A percentile compares a stretch with the other conserved stretches of the same genome.
Evolutionary conservation across 495 filamentous ascomycete species (phyloP).

Genomic region (Neurospora sp.): DNA sequence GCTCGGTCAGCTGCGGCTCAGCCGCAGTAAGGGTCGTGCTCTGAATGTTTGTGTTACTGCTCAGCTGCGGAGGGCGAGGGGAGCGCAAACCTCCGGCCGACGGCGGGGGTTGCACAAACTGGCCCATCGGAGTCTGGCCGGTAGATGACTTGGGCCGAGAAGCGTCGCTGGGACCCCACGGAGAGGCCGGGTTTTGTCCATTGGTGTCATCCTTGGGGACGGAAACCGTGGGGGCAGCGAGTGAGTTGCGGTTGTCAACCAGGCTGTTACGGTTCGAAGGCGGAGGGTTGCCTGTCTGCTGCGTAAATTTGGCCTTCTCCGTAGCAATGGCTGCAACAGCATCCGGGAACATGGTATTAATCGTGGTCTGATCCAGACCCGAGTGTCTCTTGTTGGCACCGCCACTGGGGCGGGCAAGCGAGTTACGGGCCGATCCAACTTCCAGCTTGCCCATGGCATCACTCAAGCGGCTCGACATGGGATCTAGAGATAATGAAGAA

Average conservation of each 20-base stretch:
- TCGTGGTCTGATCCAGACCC: conserved; percentile 81
- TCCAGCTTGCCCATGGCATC: conserved; percentile 96
- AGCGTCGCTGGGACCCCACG: conserved; percentile 58
- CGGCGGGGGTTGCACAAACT: conserved; percentile 78
- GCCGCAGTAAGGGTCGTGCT: conserved; percentile 69
- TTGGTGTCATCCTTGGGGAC: conserved; percentile 43
- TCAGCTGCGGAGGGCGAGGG: conserved; percentile 54
- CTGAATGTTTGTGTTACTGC: conserved; percentile 62
- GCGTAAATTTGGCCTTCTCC: conserved; percentile 93
- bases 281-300: conserved; percentile 82
- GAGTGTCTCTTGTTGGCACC: conserved; percentile 82
- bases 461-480: conserved; percentile 91
- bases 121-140: conserved; percentile 86
- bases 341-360: conserved; percentile 98
- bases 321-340: conserved; percentile 94
- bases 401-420: conserved; percentile 60
- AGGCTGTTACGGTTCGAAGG: conserved; percentile 90
- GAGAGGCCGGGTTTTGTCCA: conserved; percentile 57
- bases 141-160: conserved; percentile 83
- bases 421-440: conserved; percentile 77
- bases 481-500: conserved; percentile 48
- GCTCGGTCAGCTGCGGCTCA: conserved; percentile 53
- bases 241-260: conserved; percentile 70
- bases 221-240: conserved; percentile 70
- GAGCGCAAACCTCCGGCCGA: conserved; percentile 77